phyloP scores from a whole-genome alignment of 1,284 basidiomycete species.

The Phaffia rhodozyma region DNA sequence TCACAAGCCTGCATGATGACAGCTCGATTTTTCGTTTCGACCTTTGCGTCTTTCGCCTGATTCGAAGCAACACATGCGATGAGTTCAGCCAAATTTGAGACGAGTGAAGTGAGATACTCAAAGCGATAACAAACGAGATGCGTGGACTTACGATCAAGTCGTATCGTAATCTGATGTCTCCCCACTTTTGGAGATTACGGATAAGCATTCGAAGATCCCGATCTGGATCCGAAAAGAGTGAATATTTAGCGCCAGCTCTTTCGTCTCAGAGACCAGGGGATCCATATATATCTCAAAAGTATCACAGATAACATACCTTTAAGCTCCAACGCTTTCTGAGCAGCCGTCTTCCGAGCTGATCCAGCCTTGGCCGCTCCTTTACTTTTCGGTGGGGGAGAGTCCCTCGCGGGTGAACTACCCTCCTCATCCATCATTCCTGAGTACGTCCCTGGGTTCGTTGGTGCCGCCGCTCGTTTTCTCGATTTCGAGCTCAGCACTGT shows the following conservation, averaged over 20 bases:
- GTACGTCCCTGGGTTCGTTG: conserved; percentile 50
- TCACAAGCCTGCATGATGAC: conserved; percentile 86
- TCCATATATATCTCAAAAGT: too few relatives aligned
- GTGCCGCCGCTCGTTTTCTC: conserved; percentile 74
- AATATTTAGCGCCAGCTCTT: too few relatives aligned
- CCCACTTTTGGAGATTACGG: conserved; percentile 92
- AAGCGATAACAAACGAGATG: not conserved
- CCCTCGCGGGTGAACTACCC: conserved; percentile 58
- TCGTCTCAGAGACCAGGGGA: not conserved
- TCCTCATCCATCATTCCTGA: conserved; percentile 84
- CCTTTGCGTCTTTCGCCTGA: conserved; percentile 79
- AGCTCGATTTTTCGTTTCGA: conserved; percentile 85
- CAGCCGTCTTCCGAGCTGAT: conserved; percentile 49
- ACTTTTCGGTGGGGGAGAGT: conserved; percentile 53
- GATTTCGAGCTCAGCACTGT: conserved; percentile 41
- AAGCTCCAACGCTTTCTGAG: conserved; percentile 87
- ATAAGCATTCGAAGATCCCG: conserved; percentile 92
- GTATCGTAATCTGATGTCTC: conserved; percentile 88
- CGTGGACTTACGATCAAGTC: conserved; percentile 66
- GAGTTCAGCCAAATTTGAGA: conserved; percentile 17
- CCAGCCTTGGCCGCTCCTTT: conserved; percentile 4
- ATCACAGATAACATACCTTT: conserved; percentile 40
- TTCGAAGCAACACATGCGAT: not conserved
- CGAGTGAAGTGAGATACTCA: conserved; percentile 11
- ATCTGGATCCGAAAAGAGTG: conserved; percentile 38